phyloP scores from a whole-genome alignment of 257 asterid species.

The Plantago ovata region DNA sequence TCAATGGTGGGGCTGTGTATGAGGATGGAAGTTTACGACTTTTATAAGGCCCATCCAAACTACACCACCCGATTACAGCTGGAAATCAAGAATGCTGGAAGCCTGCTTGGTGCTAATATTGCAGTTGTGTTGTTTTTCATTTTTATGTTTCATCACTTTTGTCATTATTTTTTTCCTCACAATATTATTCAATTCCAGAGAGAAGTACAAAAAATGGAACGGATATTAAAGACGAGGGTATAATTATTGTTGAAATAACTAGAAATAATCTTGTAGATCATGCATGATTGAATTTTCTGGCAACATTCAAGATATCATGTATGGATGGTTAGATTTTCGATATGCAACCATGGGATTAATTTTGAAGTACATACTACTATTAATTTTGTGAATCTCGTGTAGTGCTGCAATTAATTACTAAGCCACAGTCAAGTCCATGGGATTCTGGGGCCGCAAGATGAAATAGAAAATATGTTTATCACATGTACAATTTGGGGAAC shows the following conservation, averaged over 20 bases:
- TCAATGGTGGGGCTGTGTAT: conserved; percentile 30
- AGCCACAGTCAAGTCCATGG: background rate
- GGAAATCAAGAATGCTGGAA: conserved; percentile 25
- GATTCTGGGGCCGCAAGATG: background rate
- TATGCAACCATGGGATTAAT: too few species aligned
- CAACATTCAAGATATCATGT: too few species aligned
- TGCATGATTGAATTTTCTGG: too few species aligned
- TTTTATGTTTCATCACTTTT: too few species aligned
- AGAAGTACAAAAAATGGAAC: too few species aligned
- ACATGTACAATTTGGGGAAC: background rate
- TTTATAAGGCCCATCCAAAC: conserved; percentile 28
- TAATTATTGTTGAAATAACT: too few species aligned
- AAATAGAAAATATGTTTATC: background rate
- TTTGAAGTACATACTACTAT: too few species aligned
- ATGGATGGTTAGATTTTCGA: too few species aligned
- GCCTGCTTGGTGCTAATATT: conserved; percentile 24
- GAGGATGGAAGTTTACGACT: conserved; percentile 41
- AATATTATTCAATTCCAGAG: too few species aligned
- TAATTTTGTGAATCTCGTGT: background rate
- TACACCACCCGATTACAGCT: conserved; percentile 31
- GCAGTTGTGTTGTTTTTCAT: conserved; percentile 26
- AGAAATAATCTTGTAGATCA: too few species aligned
- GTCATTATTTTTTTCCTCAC: too few species aligned
- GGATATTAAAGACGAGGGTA: too few species aligned
- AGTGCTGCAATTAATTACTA: background rate